Base-by-base conservation (phyloP, 306 rosid genomes). In the Oemleria cerasiformis region DNA sequence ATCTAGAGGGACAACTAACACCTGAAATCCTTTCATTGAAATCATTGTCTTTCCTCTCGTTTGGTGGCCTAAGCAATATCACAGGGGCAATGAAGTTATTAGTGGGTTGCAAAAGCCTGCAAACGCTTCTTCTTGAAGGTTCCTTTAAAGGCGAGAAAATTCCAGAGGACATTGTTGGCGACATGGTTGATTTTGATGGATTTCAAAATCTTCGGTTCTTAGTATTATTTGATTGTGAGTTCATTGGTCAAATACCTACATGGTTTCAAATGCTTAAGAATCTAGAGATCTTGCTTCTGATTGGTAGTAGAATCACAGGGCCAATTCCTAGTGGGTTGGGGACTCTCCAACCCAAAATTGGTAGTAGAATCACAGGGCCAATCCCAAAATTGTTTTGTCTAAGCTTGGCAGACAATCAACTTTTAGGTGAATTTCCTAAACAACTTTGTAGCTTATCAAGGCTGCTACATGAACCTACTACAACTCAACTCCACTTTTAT, bases 101-200 rank as follows among this genome's bases (percentile, higher is more conserved):
- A 23, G 20, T 54, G 15, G 14, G 13, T 9, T 54, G 60, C 60
- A 55, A 9, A 55, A 55, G 36, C 20, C 36, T 20, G 19, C 36
- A 14, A 0, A 1, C 8, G 5, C 34, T 21, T 15, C 0, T 55
- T 15, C 60, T 20, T 54, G 0, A 14, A 0, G 0, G 1, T 1
- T 0, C 59, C 34, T 54, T 54, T 54, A 9, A 9, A 1, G 15
- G 34, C 9, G 59, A 53, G 10, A 25, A 13, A 53, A 54, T 20
- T 25, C 59, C 59, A 54, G 3, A 13, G 3, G n/a, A n/a, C n/a
- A n/a, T n/a, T n/a, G 34, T n/a, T 5, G 7, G 20, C 20, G 59
- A 54, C 59, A 54, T 54, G 59, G 34, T 54, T 54, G 34, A 21
- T 54, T 54, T 6, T 49, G 55, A 49, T 0, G 55, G 55, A 49